Percentiles rank a stretch among this genome's conserved stretches.
Evolutionary conservation across 768 basidiomycete species (phyloP).

Genomic region (Hemileccinum impolitum): DNA sequence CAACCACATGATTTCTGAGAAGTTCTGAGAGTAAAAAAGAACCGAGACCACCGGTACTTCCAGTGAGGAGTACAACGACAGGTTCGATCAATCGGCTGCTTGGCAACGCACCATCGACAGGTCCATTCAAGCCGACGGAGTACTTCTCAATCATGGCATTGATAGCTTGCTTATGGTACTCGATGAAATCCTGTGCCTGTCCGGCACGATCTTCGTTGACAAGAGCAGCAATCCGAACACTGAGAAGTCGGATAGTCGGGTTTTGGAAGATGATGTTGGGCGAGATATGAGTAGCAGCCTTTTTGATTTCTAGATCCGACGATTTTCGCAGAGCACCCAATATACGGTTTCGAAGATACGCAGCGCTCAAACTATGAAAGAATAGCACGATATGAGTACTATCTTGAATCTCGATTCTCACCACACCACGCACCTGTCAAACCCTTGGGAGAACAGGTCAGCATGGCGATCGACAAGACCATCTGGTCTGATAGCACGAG

Average conservation of each 20-base stretch:
- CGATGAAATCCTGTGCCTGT: not conserved
- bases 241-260: slow-evolving; percentile 32
- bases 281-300: slow-evolving; percentile 21
- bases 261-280: slow-evolving; percentile 34
- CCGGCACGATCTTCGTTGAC: not conserved
- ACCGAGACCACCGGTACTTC: slow-evolving; percentile 43
- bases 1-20: slow-evolving; percentile 20
- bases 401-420: not conserved
- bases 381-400: not conserved
- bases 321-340: slow-evolving; percentile 24
- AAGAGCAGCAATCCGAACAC: slow-evolving; percentile 8
- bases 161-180: slow-evolving; percentile 19
- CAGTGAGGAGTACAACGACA: slow-evolving; percentile 30
- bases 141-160: slow-evolving; percentile 40
- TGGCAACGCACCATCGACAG: slow-evolving; percentile 14
- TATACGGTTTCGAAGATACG: slow-evolving; percentile 22
- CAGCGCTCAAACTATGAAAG: slow-evolving; percentile 19
- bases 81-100: not conserved
- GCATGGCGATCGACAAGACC: slow-evolving; percentile 1
- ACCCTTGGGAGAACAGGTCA: slow-evolving; percentile 30
- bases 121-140: slow-evolving; percentile 15
- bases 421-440: slow-evolving; percentile 27
- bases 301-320: slow-evolving; percentile 18
- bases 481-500: not conserved
- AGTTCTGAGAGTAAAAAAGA: slow-evolving; percentile 34